phyloP scores from a whole-genome alignment of 1,284 basidiomycete species.

The Cutaneotrichosporon cutaneum region DNA sequence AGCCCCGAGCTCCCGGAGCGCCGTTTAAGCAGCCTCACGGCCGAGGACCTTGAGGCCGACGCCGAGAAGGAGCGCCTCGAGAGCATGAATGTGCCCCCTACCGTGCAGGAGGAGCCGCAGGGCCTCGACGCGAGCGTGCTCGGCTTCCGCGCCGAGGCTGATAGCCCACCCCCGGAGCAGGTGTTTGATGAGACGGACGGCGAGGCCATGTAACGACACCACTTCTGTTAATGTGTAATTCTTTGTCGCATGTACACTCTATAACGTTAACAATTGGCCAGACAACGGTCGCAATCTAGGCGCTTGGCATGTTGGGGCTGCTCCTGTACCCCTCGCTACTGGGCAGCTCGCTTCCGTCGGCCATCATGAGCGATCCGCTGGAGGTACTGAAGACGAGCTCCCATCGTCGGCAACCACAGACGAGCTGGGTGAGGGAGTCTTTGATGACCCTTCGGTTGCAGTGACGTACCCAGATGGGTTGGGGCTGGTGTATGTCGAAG shows the following conservation, averaged over 20 bases:
- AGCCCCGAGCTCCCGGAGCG: conserved; percentile 19
- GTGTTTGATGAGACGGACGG: conserved; percentile 29
- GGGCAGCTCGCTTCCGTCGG: background rate
- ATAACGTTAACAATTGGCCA: background rate
- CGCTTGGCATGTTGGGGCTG: background rate
- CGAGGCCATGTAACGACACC: conserved; percentile 13
- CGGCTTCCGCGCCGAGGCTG: conserved; percentile 21
- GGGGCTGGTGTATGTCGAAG: background rate
- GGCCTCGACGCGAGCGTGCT: conserved; percentile 15
- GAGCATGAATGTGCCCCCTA: conserved; percentile 15
- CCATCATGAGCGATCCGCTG: background rate
- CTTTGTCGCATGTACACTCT: conserved; percentile 1
- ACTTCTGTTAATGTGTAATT: background rate
- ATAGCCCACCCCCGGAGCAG: conserved; percentile 16
- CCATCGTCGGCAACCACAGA: background rate
- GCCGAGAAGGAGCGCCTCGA: conserved; percentile 38
- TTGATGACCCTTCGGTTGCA: background rate
- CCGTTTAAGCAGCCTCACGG: conserved; percentile 39
- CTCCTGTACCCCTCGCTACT: background rate
- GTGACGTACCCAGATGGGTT: background rate
- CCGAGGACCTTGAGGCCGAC: conserved; percentile 43
- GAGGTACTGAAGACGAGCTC: background rate
- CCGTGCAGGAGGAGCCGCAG: conserved; percentile 4
- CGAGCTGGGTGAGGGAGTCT: background rate
- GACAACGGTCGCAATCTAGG: background rate